Conservation (phyloP, 192 early-diverging fungal species). For the Mortierella antarctica region DNA sequence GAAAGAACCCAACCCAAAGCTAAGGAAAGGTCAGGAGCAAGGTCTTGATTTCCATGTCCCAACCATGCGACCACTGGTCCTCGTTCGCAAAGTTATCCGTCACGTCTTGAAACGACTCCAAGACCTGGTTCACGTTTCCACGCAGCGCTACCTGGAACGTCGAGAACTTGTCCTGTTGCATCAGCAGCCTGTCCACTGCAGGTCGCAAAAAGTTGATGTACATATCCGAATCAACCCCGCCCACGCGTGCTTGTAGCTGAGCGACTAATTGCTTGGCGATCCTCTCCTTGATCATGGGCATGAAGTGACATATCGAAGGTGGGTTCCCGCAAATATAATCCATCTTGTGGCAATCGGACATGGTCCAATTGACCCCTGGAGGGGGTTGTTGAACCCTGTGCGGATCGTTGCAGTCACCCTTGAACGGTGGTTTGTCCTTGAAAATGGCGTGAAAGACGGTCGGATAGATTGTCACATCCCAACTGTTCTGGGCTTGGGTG, state of each 20-base stretch:
- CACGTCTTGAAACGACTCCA: constrained; percentile 10
- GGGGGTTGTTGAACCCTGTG: constrained; percentile 56
- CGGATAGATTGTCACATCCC: constrained; percentile 33
- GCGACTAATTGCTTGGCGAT: constrained; percentile 21
- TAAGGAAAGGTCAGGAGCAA: constrained; percentile 28
- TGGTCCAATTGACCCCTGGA: constrained; percentile 59
- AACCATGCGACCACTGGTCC: constrained; percentile 20
- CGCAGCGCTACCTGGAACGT: constrained; percentile 7
- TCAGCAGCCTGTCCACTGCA: constrained; percentile 12
- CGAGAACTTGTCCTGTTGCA: background rate
- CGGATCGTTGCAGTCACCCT: constrained; percentile 67
- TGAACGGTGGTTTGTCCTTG: constrained; percentile 58
- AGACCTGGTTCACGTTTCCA: constrained; percentile 37
- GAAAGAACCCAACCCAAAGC: background rate
- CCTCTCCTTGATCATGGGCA: constrained; percentile 56
- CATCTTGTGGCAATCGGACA: constrained; percentile 63
- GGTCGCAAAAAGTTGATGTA: constrained; percentile 36
- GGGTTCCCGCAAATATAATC: constrained; percentile 72
- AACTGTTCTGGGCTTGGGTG: constrained; percentile 25
- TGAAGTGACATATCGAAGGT: constrained; percentile 70
- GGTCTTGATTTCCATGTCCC: constrained; percentile 47
- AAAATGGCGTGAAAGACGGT: constrained; percentile 58
- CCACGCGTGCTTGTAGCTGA: background rate
- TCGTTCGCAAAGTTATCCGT: background rate
- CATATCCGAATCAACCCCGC: constrained; percentile 35